Evolutionary conservation across 2,329 filamentous ascomycete genomes (phyloP), one percentile per base, ranked within the genome.

Genomic region (Chalara sp.): DNA sequence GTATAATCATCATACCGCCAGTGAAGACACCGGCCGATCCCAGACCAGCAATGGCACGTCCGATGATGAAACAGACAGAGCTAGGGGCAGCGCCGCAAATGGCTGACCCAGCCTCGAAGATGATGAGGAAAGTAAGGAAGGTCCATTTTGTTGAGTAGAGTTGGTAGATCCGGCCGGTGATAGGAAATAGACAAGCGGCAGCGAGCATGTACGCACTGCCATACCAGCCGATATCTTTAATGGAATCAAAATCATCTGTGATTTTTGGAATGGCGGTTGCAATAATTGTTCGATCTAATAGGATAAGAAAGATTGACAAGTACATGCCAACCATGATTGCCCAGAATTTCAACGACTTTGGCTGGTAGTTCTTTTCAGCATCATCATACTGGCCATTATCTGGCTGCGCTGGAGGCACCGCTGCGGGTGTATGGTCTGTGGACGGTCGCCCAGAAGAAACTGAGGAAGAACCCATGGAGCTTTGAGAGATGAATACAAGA

Each of bases 1-100:
- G 68, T 47, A 74, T 68, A 31, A 74, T 70, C 2, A 67, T 71
- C 58, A 73, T 68, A 10, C 67, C 66, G 0, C 73, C 73, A 0
- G 64, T 54, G 63, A 69, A 13, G 28, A 64, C 58, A 2, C 62
- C 65, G 12, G 56, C 60, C 37, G 58, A 56, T 1, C 66, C 65
- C 11, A 65, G 32, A 37, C 65, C 66, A 44, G 61, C 60, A 21
- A 68, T 53, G 10, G 64, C 62, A 45, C 65, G 58, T 33, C 65
- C 65, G 32, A 66, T 53, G 31, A 68, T 67, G 11, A 68, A 55
- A 3, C 61, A 58, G 5, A 60, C 57, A 10, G 61, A 63, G 33
- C 52, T 63, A 11, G 64, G 63, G 10, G 65, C 61, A 12, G 61
- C 35, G 11, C 58, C 65, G 46, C 65, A 67, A 30, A 67, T 56